Percentiles rank a stretch among this genome's conserved stretches.
Conservation (phyloP, 202 grass and related monocot genomes). For the Zoysia matrella region DNA sequence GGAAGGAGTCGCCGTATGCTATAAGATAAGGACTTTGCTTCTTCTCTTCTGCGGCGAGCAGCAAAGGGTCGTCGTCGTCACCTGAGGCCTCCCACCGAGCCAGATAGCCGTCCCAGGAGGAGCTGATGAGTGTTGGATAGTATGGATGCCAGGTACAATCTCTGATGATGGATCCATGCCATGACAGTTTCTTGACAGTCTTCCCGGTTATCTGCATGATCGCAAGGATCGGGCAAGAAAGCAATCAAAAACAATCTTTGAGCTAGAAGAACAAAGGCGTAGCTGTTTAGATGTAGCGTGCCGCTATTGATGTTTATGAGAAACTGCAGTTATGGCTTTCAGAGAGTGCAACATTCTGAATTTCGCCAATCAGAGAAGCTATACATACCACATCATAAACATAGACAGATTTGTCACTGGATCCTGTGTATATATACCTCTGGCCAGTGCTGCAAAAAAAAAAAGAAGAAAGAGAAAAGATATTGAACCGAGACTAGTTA, state of each 20-base stretch:
- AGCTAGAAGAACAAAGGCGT: background rate
- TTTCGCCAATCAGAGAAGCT: background rate
- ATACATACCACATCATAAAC: conserved; percentile 81
- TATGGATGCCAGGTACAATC: conserved; percentile 91
- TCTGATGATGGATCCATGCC: conserved; percentile 72
- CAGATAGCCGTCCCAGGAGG: conserved; percentile 81
- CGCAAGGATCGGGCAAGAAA: background rate
- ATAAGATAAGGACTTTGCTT: conserved; percentile 30
- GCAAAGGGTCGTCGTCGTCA: conserved; percentile 10
- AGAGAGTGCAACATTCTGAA: background rate
- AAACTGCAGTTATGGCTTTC: background rate
- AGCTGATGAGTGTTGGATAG: conserved; percentile 52
- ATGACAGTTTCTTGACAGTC: conserved; percentile 54
- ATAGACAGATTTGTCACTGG: conserved; percentile 70
- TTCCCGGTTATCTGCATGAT: conserved; percentile 55
- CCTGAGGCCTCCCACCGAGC: conserved; percentile 72
- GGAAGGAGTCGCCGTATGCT: conserved; percentile 26
- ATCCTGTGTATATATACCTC: conserved; percentile 97
- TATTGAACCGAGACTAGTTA: background rate
- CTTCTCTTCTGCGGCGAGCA: conserved; percentile 27
- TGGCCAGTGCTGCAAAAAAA: conserved; percentile 78
- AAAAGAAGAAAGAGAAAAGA: conserved; percentile 21
- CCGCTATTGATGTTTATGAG: background rate
- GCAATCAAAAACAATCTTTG: background rate
- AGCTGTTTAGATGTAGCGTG: background rate